Base-by-base conservation (phyloP, 2,329 filamentous ascomycete genomes). In the Cordyceps fumosorosea region DNA sequence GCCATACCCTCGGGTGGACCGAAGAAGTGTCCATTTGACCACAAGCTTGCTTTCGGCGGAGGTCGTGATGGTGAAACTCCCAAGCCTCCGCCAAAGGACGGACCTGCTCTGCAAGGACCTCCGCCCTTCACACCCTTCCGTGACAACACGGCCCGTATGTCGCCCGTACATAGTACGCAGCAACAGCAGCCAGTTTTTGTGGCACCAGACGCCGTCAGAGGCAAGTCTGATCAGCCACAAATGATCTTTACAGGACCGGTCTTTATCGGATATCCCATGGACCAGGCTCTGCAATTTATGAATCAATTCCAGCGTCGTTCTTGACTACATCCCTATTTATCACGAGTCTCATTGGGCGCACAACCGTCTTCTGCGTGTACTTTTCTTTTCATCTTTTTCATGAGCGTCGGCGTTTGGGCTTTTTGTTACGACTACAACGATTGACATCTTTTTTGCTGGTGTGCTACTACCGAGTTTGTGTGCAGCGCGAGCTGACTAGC, bases 221-320 rank as follows among this genome's bases (percentile, higher is more conserved):
- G 69, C 59, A 67, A 66, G 6, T 64, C 65, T 45, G 71, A 68
- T 11, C 67, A 67, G 11, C 84, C 90, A 11, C 88, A 89, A 68
- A 89, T 97, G 84, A 80, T 96, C 0, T 96, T 97, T 71, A 96
- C 90, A 10, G 93, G 93, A 0, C 93, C 93, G 0, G 92, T 97
- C 0, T 97, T 97, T 70, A 91, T 98, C 68, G 93, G 93, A 0
- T 97, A 96, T 70, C 86, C 89, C 11, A 84, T 91, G 64, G 90
- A 96, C 64, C 88, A 96, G 71, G 89, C 90, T n/a, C 83, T 90
- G 26, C 81, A 84, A 60, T 82, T 96, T 57, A 83, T 96, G 78
- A 86, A 89, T 67, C 80, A 85, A 61, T 82, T 80, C 63, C 80
- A 72, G 68, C 68, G 68, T 60, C 58, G 42, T 40, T 54, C 58